Evolutionary conservation across 1,139 yeast species (phyloP), one percentile per base, ranked within the genome.

Genomic region (Magnusiomyces fungicola): DNA sequence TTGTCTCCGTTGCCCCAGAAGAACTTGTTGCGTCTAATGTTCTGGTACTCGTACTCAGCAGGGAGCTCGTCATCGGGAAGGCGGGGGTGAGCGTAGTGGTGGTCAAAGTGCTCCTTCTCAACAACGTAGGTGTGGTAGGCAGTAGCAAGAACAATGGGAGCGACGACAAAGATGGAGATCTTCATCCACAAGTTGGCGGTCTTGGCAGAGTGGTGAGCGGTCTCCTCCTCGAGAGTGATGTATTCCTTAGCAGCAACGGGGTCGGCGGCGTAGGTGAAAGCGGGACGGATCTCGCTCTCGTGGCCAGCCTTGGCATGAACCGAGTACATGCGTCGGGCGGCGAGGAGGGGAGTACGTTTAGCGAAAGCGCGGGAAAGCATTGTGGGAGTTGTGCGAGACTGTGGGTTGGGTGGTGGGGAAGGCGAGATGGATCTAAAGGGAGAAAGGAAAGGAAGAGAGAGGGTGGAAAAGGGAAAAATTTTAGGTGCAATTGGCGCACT

Each of bases 1-100:
- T 87, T 82, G 77, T 89, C 96, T 67, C 98, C 97, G 68, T 92
- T 90, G 66, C 97, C 97, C 97, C 97, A 92, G 83, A 88, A 90
- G 79, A 79, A 69, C 57, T 48, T 52, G 85, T 68, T 30, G 40
- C 85, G 69, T 80, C 97, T 86, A 63, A 88, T 70, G 78, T 92
- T 90, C 76, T 83, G 90, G 79, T 81, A 92, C 58, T 82, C 92
- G 74, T 86, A 87, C 71, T 84, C 94, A 56, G 71, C 74, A 63
- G 96, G 97, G 89, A 95, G 85, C 69, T 89, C 95, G 60, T 83
- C 94, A 68, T 89, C 97, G 43, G 69, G 62, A 36, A 63, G 60
- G 50, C 55, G 36, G 41, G 82, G 66, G 54, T 87, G 74, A 64
- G 85, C 87, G 59, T 75, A 76, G 63, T 78, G 71, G 72, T 90